Percentiles rank a stretch among this genome's conserved stretches.
Conservation (phyloP, 1,139 yeast genomes). For the Yamadazyma blattariae region DNA sequence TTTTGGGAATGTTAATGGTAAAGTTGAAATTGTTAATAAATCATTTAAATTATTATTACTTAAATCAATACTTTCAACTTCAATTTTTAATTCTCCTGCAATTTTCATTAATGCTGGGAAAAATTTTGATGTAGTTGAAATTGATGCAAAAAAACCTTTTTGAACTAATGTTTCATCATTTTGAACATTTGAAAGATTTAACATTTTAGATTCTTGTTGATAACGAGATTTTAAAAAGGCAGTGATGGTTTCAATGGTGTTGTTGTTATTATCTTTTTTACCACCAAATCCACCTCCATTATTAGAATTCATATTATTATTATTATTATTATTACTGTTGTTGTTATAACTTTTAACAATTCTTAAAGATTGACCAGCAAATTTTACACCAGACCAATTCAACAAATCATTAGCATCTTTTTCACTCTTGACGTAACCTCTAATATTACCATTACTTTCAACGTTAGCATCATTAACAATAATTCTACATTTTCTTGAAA, state of each 20-base stretch:
- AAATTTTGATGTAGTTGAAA: slow-evolving; percentile 68
- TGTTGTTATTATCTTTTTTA: slow-evolving; percentile 18
- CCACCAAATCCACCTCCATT: slow-evolving; percentile 12
- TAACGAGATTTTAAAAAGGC: slow-evolving; percentile 65
- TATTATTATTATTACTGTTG: neutral
- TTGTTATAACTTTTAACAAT: slow-evolving; percentile 35
- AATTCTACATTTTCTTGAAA: slow-evolving; percentile 65
- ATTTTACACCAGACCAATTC: slow-evolving; percentile 71
- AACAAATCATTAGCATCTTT: slow-evolving; percentile 58
- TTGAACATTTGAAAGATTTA: slow-evolving; percentile 68
- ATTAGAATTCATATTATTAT: neutral
- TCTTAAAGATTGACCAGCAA: slow-evolving; percentile 71
- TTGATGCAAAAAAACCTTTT: slow-evolving; percentile 64
- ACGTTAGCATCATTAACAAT: slow-evolving; percentile 46
- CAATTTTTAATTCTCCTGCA: slow-evolving; percentile 53
- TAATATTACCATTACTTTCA: slow-evolving; percentile 46
- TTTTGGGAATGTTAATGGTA: slow-evolving; percentile 73
- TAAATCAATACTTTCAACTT: slow-evolving; percentile 73
- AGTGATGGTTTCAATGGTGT: slow-evolving; percentile 61
- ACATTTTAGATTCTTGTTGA: slow-evolving; percentile 58
- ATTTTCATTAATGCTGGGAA: slow-evolving; percentile 90
- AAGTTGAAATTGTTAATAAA: slow-evolving; percentile 55
- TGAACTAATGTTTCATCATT: slow-evolving; percentile 61
- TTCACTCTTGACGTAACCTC: slow-evolving; percentile 55
- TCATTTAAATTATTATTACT: slow-evolving; percentile 69